These are phyloP conservation scores for Ogataea polymorpha DNA, from an alignment of 805 yeast genomes.

Conservation along the genomic window DNA sequence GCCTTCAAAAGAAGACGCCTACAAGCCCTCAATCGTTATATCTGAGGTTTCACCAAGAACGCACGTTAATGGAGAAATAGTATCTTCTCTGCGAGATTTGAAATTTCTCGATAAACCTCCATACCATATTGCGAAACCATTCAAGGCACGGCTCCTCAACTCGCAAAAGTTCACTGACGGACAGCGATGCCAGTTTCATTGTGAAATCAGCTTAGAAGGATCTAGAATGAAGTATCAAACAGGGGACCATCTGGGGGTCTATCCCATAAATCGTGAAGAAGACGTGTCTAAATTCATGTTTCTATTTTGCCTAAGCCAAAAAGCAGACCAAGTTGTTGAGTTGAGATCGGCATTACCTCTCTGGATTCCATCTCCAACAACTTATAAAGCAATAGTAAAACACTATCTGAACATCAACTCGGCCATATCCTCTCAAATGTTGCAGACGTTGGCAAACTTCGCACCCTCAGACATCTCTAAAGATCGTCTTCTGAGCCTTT, in stretches of 20 bases:
- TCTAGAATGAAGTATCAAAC: constrained; percentile 77
- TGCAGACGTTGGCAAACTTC: constrained; percentile 63
- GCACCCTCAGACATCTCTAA: constrained; percentile 63
- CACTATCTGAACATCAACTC: constrained; percentile 84
- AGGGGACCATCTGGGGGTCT: constrained; percentile 90
- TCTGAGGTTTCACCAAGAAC: constrained; percentile 28
- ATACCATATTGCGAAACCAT: constrained; percentile 46
- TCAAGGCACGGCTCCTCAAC: constrained; percentile 69
- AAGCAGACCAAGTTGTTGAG: constrained; percentile 48
- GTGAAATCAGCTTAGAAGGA: constrained; percentile 69
- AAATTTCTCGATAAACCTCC: constrained; percentile 21
- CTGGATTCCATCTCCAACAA: constrained; percentile 67
- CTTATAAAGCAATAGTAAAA: constrained; percentile 72
- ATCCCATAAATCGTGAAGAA: constrained; percentile 77
- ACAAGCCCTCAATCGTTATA: constrained; percentile 57
- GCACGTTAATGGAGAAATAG: constrained; percentile 30
- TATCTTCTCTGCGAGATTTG: constrained; percentile 16
- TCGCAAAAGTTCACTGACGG: constrained; percentile 20
- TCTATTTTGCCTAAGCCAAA: constrained; percentile 53
- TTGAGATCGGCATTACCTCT: constrained; percentile 58
- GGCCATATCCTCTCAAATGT: constrained; percentile 78
- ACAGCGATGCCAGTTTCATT: constrained; percentile 72
- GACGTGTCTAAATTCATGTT: constrained; percentile 60
- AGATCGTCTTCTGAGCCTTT: constrained; percentile 45
- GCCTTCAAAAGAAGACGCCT: constrained; percentile 64